Evolutionary conservation across 108 stramenopile species (phyloP).

Genomic region (Conticribra weissflogii): DNA sequence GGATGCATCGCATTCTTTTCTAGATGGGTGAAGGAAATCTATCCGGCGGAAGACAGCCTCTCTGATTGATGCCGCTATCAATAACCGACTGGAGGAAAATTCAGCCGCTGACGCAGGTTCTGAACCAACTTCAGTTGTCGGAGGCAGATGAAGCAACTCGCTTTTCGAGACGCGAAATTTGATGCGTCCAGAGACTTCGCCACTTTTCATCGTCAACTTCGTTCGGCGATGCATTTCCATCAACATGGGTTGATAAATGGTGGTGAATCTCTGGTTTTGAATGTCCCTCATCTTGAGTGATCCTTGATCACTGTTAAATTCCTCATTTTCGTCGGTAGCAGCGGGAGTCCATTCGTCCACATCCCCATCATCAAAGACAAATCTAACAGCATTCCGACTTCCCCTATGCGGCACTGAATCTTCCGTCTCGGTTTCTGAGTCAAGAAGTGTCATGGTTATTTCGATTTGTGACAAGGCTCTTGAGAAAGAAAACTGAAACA

Average conservation of each 20-base stretch:
- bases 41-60: slow-evolving; percentile 5
- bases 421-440: no score
- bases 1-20: slow-evolving; percentile 13
- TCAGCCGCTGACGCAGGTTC: background rate
- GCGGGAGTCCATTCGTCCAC: no score
- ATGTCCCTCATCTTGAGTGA: background rate
- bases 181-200: background rate
- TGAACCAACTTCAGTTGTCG: background rate
- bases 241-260: slow-evolving; percentile 6
- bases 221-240: background rate
- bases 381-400: no score
- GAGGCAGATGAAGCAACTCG: slow-evolving; percentile 7
- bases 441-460: no score
- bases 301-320: background rate
- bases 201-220: slow-evolving; percentile 4
- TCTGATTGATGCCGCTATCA: slow-evolving; percentile 5
- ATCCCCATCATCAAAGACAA: no score
- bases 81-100: background rate
- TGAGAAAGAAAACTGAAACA: no score
- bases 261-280: slow-evolving; percentile 1
- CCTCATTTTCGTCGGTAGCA: no score
- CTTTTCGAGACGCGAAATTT: slow-evolving; percentile 7
- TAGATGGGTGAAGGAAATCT: background rate
- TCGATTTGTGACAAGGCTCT: no score
- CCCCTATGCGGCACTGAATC: no score